Conservation (phyloP, 352 stramenopile species). For the Globisporangium uncinulatum region DNA sequence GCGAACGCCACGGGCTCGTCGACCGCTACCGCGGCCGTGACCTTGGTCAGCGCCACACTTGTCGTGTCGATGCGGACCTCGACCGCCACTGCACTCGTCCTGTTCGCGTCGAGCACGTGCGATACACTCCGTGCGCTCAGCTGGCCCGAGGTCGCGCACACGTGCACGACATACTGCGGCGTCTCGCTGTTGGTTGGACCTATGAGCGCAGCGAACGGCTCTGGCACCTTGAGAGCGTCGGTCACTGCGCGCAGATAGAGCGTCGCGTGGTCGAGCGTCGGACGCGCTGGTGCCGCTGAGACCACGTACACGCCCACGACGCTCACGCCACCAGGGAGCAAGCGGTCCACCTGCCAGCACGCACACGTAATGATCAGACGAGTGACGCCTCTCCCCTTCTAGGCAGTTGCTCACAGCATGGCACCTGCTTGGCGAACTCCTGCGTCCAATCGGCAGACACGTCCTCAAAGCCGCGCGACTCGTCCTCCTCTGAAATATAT, state of each 20-base stretch:
- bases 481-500: conserved; percentile 21
- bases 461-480: conserved; percentile 30
- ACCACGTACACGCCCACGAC: conserved; percentile 59
- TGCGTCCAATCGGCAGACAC: conserved; percentile 62
- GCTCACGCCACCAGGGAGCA: conserved; percentile 50
- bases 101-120: conserved; percentile 35
- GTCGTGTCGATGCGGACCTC: conserved; percentile 19
- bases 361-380: background rate
- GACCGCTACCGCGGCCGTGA: conserved; percentile 35
- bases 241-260: conserved; percentile 51
- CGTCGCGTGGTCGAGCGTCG: conserved; percentile 27
- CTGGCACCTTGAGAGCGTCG: conserved; percentile 21
- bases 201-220: conserved; percentile 6
- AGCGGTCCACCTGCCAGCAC: conserved; percentile 27
- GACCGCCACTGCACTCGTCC: conserved; percentile 15
- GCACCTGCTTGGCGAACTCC: conserved; percentile 51
- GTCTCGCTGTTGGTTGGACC: conserved; percentile 1
- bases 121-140: conserved; percentile 14
- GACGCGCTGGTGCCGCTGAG: conserved; percentile 17
- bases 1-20: conserved; percentile 32
- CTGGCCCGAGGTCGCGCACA: conserved; percentile 19
- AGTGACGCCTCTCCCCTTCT: no score
- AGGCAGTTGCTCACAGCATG: background rate
- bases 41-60: conserved; percentile 25
- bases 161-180: conserved; percentile 37